Conservation (phyloP, 805 yeast species). For the Soucietia sequanensis region DNA sequence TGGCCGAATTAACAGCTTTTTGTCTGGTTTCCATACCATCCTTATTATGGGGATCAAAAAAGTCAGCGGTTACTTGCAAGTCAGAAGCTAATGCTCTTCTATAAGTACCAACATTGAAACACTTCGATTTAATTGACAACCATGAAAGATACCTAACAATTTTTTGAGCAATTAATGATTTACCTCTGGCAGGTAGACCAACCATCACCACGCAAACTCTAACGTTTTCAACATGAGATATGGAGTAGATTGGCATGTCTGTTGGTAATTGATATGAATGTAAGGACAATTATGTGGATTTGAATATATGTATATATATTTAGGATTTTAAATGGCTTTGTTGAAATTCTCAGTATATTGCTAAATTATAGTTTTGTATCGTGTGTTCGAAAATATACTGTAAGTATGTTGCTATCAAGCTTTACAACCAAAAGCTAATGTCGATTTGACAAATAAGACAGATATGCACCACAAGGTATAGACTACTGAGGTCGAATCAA, state of each 20-base stretch:
- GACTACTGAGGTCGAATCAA: too few species aligned
- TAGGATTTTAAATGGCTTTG: too few species aligned
- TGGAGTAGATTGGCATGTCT: constrained; percentile 56
- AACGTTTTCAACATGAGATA: constrained; percentile 64
- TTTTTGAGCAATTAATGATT: constrained; percentile 91
- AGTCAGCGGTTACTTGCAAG: constrained; percentile 69
- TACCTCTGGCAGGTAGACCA: constrained; percentile 89
- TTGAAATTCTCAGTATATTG: too few species aligned
- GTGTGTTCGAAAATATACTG: too few species aligned
- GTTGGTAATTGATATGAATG: too few species aligned
- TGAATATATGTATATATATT: too few species aligned
- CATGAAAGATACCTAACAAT: constrained; percentile 89
- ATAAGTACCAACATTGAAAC: constrained; percentile 87
- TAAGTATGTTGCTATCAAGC: too few species aligned
- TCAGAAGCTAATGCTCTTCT: constrained; percentile 57
- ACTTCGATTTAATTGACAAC: constrained; percentile 83
- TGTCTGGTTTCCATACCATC: constrained; percentile 63
- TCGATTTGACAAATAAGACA: too few species aligned
- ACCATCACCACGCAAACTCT: constrained; percentile 87
- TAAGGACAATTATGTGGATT: too few species aligned
- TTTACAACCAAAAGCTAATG: too few species aligned
- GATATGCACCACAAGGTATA: too few species aligned
- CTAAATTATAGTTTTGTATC: too few species aligned
- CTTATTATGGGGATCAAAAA: constrained; percentile 66
- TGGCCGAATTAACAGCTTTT: constrained; percentile 70